Base-by-base conservation (phyloP, 495 filamentous ascomycete genomes). In the Rusavskia elegans region DNA sequence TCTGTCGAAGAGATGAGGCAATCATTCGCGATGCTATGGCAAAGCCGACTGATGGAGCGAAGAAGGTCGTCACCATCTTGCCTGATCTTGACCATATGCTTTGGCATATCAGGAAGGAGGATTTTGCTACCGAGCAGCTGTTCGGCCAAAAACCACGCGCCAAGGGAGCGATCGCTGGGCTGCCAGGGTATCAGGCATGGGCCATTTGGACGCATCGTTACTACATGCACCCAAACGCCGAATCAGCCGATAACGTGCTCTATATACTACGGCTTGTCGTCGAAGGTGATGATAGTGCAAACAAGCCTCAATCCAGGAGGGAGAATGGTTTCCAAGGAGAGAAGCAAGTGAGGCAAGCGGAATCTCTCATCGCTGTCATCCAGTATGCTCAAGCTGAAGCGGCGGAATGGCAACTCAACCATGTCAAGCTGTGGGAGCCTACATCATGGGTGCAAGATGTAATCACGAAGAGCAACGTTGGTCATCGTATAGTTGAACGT, bases 71-170 rank as follows among this genome's bases (percentile, higher is more conserved):
- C 20, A 52, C 44, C n/a, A 13, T 55, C 48, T 4, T 55, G 39
- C 53, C 53, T n/a, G 49, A 55, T 45, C 20, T 46, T 39, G 49
- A 55, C 20, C 53, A 55, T 20, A 55, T 55, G 53, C 53, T 55
- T 51, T 55, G 53, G 53, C 48, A 55, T 38, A 36, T 44, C n/a
- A 20, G 38, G 30, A 55, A 55, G 36, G 53, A 42, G 51, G 41
- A 52, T 5, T 55, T 55, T 36, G 53, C 38, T 19, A 44, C 36
- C 35, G 25, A 51, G 10, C 29, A 38, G 30, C 53, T 55, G 17
- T 55, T 55, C 19, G 49, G 53, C 8, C 5, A 52, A 21, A n/a
- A 13, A 30, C 53, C 53, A 17, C 9, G 20, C 14, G 23, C 44
- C 21, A 55, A 55, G 35, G 53, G 53, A 45, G 53, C 53, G 8